phyloP scores from a whole-genome alignment of 176 grass and related monocot species.

The Metroxylon sagu region DNA sequence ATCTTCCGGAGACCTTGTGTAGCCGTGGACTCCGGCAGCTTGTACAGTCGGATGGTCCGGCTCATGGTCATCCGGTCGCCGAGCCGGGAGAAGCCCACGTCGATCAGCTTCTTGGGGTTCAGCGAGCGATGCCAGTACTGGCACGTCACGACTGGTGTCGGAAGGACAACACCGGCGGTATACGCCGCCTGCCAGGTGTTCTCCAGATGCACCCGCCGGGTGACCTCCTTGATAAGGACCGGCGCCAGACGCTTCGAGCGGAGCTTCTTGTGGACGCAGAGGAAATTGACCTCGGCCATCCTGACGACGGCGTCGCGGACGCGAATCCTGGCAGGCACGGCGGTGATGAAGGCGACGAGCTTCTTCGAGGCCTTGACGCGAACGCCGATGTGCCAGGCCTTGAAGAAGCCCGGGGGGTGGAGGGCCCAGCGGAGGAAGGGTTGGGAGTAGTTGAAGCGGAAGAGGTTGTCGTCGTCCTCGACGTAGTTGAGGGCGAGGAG shows the following conservation, averaged over 20 bases:
- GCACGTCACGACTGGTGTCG: constrained; percentile 86
- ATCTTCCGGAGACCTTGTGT: constrained; percentile 86
- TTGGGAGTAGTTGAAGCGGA: constrained; percentile 97
- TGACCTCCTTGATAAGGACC: constrained; percentile 96
- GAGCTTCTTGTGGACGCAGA: constrained; percentile 99
- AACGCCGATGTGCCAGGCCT: too few species aligned
- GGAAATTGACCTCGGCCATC: constrained; percentile 99
- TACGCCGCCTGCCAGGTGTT: constrained; percentile 98
- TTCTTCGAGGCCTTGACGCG: constrained; percentile 57
- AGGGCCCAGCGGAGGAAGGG: constrained; percentile 94
- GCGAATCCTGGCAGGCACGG: constrained; percentile 86
- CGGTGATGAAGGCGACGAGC: constrained; percentile 96
- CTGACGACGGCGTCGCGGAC: constrained; percentile 58
- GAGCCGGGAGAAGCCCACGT: constrained; percentile 91
- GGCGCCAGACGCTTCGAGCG: constrained; percentile 97
- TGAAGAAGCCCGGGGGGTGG: constrained; percentile 74
- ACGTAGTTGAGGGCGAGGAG: constrained; percentile 93
- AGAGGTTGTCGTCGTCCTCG: constrained; percentile 99
- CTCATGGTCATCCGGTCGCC: constrained; percentile 98
- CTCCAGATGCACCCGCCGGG: constrained; percentile 82
- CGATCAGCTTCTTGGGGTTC: constrained; percentile 97
- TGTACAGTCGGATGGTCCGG: constrained; percentile 86
- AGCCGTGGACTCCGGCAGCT: constrained; percentile 60
- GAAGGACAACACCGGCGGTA: constrained; percentile 85
- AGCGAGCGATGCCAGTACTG: constrained; percentile 92